Percentiles rank a stretch among this genome's conserved stretches.
phyloP scores from a whole-genome alignment of 805 yeast genomes.

The Clavispora fructus region DNA sequence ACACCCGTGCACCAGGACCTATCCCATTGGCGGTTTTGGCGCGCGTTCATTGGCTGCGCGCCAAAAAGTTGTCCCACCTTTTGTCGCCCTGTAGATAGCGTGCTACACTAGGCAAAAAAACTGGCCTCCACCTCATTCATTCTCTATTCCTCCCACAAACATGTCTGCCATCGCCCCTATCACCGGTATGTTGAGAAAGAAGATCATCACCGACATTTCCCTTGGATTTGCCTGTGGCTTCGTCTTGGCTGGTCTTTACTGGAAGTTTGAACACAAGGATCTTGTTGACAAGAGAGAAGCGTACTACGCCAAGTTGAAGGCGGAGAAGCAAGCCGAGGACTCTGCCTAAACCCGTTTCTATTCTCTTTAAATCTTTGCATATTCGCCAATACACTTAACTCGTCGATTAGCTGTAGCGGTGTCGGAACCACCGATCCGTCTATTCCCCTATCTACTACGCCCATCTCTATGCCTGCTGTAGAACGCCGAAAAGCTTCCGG shows the following conservation, averaged over 20 bases:
- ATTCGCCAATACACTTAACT: constrained; percentile 1
- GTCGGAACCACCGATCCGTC: no score
- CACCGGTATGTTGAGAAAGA: constrained; percentile 76
- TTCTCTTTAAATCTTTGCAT: not conserved
- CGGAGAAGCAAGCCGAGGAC: constrained; percentile 61
- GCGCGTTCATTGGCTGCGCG: constrained; percentile 1
- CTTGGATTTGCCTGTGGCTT: constrained; percentile 62
- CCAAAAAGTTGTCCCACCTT: constrained; percentile 1
- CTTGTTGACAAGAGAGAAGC: constrained; percentile 72
- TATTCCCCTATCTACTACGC: not conserved
- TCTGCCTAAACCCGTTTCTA: constrained; percentile 15
- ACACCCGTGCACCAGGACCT: constrained; percentile 1
- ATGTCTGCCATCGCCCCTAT: constrained; percentile 66
- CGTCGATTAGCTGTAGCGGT: not conserved
- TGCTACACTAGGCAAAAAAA: not conserved
- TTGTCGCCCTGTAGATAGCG: constrained; percentile 1
- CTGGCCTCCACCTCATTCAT: not conserved
- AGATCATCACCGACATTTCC: constrained; percentile 71
- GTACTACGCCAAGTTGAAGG: constrained; percentile 75
- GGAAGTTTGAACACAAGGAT: constrained; percentile 87
- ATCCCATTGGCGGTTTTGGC: not conserved
- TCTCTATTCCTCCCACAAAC: not conserved
- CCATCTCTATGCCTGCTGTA: not conserved
- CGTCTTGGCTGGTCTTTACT: constrained; percentile 55
- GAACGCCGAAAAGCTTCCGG: constrained; percentile 20